Percentiles rank a stretch among this genome's conserved stretches.
Evolutionary conservation across 306 rosid genomes (phyloP).

Genomic region (Quercus cerris): DNA sequence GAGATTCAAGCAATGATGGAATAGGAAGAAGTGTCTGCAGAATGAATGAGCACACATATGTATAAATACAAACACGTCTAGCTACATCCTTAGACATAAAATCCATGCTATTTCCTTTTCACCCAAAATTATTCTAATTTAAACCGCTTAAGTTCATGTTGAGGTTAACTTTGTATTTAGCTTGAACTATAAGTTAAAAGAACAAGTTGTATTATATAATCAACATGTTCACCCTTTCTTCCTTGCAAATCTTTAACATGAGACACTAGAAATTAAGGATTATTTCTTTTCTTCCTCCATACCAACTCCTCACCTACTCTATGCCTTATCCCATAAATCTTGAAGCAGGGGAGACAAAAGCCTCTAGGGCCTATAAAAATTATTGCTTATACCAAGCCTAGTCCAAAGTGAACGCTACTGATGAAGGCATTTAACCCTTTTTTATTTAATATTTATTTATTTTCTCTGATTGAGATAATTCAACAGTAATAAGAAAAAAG

Average conservation of each 20-base stretch:
- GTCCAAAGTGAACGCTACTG: not conserved
- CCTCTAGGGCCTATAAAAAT: not conserved
- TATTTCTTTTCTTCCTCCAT: not conserved
- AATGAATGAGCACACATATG: not conserved
- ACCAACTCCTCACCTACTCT: not conserved
- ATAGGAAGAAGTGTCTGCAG: too few relatives aligned
- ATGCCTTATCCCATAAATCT: not conserved
- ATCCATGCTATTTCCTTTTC: not conserved
- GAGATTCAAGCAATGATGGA: too few relatives aligned
- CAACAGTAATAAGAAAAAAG: constrained; percentile 15
- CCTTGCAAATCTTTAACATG: not conserved
- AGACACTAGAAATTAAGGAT: not conserved
- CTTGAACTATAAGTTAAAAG: not conserved
- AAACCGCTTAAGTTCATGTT: not conserved
- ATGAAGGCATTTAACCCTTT: not conserved
- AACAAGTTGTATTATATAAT: not conserved
- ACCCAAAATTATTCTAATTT: not conserved
- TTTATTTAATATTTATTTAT: not conserved
- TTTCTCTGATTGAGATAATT: not conserved
- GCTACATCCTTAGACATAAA: not conserved
- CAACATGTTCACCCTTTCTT: not conserved
- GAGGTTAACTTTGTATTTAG: not conserved
- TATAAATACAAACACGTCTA: not conserved
- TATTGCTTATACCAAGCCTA: not conserved
- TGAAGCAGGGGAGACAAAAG: not conserved